These are phyloP conservation scores for Fusarium dlaminii DNA, from an alignment of 2,329 filamentous ascomycete species.

Conservation along the genomic window DNA sequence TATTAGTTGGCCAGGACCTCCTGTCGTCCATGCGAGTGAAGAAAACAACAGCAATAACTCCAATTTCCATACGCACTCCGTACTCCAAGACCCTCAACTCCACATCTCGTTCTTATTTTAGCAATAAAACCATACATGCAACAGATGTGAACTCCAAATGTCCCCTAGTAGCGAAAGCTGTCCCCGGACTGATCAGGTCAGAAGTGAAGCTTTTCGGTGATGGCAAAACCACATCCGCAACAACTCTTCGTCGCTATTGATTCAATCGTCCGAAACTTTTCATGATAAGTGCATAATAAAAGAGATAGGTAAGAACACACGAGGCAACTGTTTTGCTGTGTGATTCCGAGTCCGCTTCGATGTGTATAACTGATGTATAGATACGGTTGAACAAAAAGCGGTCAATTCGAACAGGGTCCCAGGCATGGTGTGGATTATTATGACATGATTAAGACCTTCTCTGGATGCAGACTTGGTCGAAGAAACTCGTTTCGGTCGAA, in stretches of 20 bases:
- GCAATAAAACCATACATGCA: constrained; percentile 11
- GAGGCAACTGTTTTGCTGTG: not conserved
- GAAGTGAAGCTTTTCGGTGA: not conserved
- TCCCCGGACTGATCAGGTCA: not conserved
- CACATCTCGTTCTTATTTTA: constrained; percentile 13
- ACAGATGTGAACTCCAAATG: constrained; percentile 7
- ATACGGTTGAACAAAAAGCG: not conserved
- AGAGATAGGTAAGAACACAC: not conserved
- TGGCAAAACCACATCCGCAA: not conserved
- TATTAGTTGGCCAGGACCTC: constrained; percentile 22
- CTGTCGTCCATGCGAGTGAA: not conserved
- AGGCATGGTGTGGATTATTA: constrained; percentile 19
- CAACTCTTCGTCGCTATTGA: not conserved
- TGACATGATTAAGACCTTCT: constrained; percentile 34
- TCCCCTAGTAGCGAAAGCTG: not conserved
- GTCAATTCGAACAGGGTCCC: constrained; percentile 3
- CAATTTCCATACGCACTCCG: constrained; percentile 7
- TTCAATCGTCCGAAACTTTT: not conserved
- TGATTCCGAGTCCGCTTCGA: not conserved
- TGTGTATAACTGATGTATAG: not conserved
- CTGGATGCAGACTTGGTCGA: constrained; percentile 41
- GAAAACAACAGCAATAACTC: constrained; percentile 25
- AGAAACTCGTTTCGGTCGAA: constrained; percentile 30
- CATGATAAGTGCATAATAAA: constrained; percentile 6
- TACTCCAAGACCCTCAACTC: constrained; percentile 33